Conservation (phyloP, 495 filamentous ascomycete species). For the Trichoderma parareesei region DNA sequence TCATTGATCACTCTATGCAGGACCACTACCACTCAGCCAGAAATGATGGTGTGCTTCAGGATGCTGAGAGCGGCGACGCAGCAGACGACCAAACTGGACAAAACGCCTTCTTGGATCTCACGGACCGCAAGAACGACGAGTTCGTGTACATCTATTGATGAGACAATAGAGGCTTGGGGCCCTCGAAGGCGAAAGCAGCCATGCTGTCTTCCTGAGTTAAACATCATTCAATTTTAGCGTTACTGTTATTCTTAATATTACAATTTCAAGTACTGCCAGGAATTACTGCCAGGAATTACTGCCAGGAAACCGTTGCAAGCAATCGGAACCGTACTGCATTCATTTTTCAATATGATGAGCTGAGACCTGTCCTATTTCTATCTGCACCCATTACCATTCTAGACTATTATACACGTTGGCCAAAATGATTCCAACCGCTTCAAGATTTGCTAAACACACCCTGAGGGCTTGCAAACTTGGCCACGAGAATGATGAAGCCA, state of each 20-base stretch:
- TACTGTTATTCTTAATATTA: background rate
- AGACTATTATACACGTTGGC: no score
- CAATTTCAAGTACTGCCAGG: no score
- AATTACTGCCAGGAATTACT: no score
- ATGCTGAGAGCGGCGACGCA: background rate
- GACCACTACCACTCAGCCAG: constrained; percentile 18
- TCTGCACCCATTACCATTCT: background rate
- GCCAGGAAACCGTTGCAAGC: no score
- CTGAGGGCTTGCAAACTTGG: constrained; percentile 25
- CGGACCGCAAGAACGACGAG: constrained; percentile 57
- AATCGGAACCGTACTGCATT: background rate
- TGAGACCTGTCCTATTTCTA: background rate
- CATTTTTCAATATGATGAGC: background rate
- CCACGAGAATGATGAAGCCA: constrained; percentile 17
- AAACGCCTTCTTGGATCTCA: constrained; percentile 47
- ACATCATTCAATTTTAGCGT: background rate
- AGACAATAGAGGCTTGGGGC: background rate
- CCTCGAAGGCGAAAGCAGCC: background rate
- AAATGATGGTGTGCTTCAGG: background rate
- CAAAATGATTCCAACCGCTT: background rate
- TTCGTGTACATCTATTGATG: constrained; percentile 57
- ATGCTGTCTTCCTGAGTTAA: background rate
- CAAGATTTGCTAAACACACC: constrained; percentile 24
- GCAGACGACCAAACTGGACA: constrained; percentile 17
- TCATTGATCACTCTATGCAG: constrained; percentile 52